Conservation (phyloP, 2,329 filamentous ascomycete genomes). For the Cordyceps farinosa region DNA sequence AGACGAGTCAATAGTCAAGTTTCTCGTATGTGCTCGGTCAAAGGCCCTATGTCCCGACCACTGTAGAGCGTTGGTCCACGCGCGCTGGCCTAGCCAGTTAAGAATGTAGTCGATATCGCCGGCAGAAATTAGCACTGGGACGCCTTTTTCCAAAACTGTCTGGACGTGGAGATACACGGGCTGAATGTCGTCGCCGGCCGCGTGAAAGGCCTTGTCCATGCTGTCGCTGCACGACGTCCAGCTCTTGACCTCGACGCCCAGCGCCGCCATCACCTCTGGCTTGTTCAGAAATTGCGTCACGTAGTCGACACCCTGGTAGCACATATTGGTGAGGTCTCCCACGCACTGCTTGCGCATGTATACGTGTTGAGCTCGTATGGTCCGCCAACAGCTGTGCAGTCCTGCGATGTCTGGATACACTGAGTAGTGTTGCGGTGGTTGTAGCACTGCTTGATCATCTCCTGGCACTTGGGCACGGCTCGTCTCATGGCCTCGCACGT, state of each 20-base stretch:
- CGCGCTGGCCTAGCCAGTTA: conserved; percentile 98
- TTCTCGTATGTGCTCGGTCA: conserved; percentile 65
- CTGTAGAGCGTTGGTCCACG: conserved; percentile 89
- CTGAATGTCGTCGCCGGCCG: conserved; percentile 98
- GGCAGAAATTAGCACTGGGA: conserved; percentile 91
- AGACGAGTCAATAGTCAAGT: conserved; percentile 47
- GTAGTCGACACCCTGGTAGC: conserved; percentile 87
- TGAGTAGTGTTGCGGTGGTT: conserved; percentile 55
- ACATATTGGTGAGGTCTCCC: conserved; percentile 67
- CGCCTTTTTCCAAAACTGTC: conserved; percentile 71
- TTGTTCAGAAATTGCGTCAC: conserved; percentile 87
- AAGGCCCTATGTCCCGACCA: conserved; percentile 85
- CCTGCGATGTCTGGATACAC: conserved; percentile 94
- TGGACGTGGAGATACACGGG: conserved; percentile 91
- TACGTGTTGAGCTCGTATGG: conserved; percentile 97
- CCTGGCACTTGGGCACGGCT: conserved; percentile 82
- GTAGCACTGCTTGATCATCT: conserved; percentile 87
- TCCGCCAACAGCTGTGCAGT: conserved; percentile 92
- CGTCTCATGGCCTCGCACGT: conserved; percentile 90
- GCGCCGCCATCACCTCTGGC: conserved; percentile 73
- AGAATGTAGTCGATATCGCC: conserved; percentile 86
- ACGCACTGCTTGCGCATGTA: conserved; percentile 83
- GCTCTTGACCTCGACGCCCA: conserved; percentile 81
- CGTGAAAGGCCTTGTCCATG: conserved; percentile 97
- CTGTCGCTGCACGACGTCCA: conserved; percentile 98